Evolutionary conservation across 768 basidiomycete genomes (phyloP), one percentile per base, ranked within the genome.

Genomic region (Nevesoporus exiguus): DNA sequence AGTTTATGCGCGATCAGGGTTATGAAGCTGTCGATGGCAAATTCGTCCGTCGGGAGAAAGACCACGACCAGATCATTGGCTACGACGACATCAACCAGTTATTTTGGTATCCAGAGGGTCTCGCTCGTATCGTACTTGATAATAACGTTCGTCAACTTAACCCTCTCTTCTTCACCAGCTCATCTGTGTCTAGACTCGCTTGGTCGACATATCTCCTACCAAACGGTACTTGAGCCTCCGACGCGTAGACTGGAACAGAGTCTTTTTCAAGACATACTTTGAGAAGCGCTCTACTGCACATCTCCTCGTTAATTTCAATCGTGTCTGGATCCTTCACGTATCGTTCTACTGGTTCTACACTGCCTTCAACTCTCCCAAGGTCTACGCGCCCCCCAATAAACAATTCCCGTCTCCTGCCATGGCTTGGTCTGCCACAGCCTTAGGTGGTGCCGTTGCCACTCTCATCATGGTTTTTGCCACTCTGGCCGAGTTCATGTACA

Each of bases 21-120:
- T 99, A 98, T 72, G 95, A 99, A 69, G 89, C 92, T 51, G 77
- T 88, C 14, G 96, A 98, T 58, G 95, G 93, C 43, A 95, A 95
- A 71, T 98, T 96, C 70, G 88, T 98, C 25, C 77, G 93, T 54
- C 84, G 86, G 67, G 97, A 98, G 78, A 90, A 80, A 72, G 97
- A 98, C 64, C 97, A 98, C 72, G 83, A 93, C 56, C 78, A 93
- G 62, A 91, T 98, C 68, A 94, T 98, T 62, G 97, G 97, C n/a
- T 99, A 99, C 68, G 97, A 99, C 70, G 97, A 99, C 69, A 92
- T 99, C 75, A 99, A 99, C 70, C 97, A 99, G 66, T 77, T 98
- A 22, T 99, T 99, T 75, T 99, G 97, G 97, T 99, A 98, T 70
- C 97, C 97, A 3, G 97, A 99, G 70, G 97, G 97, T 47, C 80